Evolutionary conservation across 1,139 yeast genomes (phyloP).

Genomic region (Zygotorulaspora mrakii): DNA sequence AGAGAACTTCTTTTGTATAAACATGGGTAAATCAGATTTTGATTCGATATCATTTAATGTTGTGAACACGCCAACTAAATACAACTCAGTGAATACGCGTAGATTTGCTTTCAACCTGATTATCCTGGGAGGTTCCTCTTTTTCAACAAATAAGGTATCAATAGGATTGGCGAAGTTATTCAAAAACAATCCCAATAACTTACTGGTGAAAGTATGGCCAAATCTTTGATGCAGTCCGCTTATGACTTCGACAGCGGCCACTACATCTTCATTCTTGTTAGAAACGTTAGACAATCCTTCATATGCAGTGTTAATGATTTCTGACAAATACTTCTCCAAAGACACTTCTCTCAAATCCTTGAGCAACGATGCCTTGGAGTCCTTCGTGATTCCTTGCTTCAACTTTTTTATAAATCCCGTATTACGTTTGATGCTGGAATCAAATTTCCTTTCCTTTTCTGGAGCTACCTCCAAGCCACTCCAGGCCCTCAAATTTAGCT

Average conservation of each 20-base stretch:
- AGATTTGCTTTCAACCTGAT: slow-evolving; percentile 50
- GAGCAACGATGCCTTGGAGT: slow-evolving; percentile 45
- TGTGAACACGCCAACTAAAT: slow-evolving; percentile 56
- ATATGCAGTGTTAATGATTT: slow-evolving; percentile 56
- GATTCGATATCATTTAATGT: slow-evolving; percentile 40
- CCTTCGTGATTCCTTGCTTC: slow-evolving; percentile 53
- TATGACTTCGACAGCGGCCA: slow-evolving; percentile 62
- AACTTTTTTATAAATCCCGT: slow-evolving; percentile 76
- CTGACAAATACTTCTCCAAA: slow-evolving; percentile 73
- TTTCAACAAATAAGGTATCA: slow-evolving; percentile 39
- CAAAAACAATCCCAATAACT: slow-evolving; percentile 48
- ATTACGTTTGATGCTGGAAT: slow-evolving; percentile 78
- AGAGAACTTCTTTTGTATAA: slow-evolving; percentile 36
- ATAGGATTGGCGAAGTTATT: slow-evolving; percentile 44
- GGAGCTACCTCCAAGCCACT: slow-evolving; percentile 40
- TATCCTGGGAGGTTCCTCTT: slow-evolving; percentile 45
- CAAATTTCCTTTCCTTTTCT: slow-evolving; percentile 45
- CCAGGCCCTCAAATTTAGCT: slow-evolving; percentile 53
- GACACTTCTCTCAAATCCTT: slow-evolving; percentile 62
- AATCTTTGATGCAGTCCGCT: slow-evolving; percentile 80
- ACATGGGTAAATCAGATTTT: slow-evolving; percentile 41
- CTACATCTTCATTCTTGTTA: slow-evolving; percentile 55
- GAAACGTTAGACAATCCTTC: slow-evolving; percentile 58
- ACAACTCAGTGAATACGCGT: slow-evolving; percentile 58
- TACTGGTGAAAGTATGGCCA: slow-evolving; percentile 49